Evolutionary conservation across 2,329 filamentous ascomycete genomes (phyloP).

Genomic region (Cladosporium sphaerospermum): DNA sequence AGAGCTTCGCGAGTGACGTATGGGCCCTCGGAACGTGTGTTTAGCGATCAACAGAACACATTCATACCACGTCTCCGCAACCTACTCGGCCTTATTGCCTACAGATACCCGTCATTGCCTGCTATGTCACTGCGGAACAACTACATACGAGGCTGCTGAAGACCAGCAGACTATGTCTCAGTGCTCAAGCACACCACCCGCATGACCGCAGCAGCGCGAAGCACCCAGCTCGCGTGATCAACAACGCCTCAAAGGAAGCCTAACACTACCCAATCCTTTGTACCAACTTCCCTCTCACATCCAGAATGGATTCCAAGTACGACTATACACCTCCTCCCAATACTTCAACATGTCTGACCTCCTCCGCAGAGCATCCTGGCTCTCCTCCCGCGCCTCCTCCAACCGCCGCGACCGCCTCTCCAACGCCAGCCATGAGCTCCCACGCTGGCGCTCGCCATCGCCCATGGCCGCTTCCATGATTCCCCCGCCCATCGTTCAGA

Average conservation of each 20-base stretch:
- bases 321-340: neutral
- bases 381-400: constrained; percentile 18
- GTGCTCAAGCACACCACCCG: neutral
- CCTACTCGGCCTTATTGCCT: too few species aligned
- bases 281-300: neutral
- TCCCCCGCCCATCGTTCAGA: constrained; percentile 31
- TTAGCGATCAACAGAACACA: too few species aligned
- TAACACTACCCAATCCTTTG: neutral
- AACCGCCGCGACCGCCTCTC: constrained; percentile 13
- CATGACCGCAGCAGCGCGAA: constrained; percentile 1
- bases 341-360: constrained; percentile 13
- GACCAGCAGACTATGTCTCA: constrained; percentile 4
- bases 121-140: too few species aligned
- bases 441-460: constrained; percentile 29
- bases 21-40: too few species aligned
- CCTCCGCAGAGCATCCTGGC: constrained; percentile 24
- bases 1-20: neutral
- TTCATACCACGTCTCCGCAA: too few species aligned
- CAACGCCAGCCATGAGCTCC: constrained; percentile 22
- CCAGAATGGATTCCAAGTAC: constrained; percentile 5
- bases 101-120: too few species aligned
- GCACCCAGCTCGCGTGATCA: constrained; percentile 3
- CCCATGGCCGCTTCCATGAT: constrained; percentile 29
- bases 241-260: neutral
- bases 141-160: too few species aligned